Evolutionary conservation across 2,329 filamentous ascomycete genomes (phyloP), one percentile per base, ranked within the genome.

Genomic region (Chrysoporthe deuterocubensis): DNA sequence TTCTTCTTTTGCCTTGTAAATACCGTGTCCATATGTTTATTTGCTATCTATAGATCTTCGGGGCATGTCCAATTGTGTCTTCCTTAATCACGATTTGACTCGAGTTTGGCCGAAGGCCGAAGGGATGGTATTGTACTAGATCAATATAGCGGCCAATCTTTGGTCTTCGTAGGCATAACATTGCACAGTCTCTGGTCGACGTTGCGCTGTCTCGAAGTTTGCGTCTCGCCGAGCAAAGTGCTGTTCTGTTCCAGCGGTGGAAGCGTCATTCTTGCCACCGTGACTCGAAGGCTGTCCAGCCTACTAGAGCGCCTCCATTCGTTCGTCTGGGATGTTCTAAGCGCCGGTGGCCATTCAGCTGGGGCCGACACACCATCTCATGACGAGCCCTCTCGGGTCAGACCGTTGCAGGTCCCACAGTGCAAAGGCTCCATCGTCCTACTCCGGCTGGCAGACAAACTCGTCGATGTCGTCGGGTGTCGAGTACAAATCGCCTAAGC

Each of bases 371-470:
- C 18, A 32, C 18, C 34, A 57, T 37, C 16, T 13, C 54, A 34
- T 40, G 54, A 34, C 34, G 54, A 34, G 46, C 6, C 16, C 9
- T 42, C 7, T 62, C 61, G 46, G 48, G 61, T 65, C 37, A 37
- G 48, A 62, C 48, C 50, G 58, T 69, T 67, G 57, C 65, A 67
- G 44, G 67, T 67, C 62, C 21, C 18, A 64, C 67, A 37, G 43
- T 48, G 42, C 54, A 14, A 54, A 61, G 44, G 54, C 57, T 46
- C 58, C 68, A 61, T 61, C 58, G 68, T 70, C 66, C 59, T 34
- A 70, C 66, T 44, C 62, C 14, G 34, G 14, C n/a, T 8, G 26
- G 21, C 16, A 6, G n/a, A 50, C 42, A 44, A 58, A 43, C 43
- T 65, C n/a, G 11, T 52, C n/a, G 18, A 44, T 21, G 42, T 44